Conservation (phyloP, 805 yeast species). For the Spathaspora passalidarum region DNA sequence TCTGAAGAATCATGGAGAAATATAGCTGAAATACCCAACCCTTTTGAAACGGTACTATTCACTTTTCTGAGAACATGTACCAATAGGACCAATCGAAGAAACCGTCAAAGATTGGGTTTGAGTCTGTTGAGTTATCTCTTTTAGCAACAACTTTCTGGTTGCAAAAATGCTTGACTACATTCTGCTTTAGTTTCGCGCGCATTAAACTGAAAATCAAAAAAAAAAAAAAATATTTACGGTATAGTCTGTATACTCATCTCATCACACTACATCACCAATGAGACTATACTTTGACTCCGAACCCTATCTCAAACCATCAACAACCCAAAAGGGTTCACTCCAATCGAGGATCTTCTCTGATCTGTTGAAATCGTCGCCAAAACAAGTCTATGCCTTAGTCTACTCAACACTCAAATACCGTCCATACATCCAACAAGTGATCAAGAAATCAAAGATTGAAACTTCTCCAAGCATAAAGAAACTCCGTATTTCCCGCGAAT, state of each 20-base stretch:
- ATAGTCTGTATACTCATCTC: background rate
- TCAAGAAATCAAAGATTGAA: conserved; percentile 67
- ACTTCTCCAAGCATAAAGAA: conserved; percentile 44
- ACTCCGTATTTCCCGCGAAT: conserved; percentile 45
- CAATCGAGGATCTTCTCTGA: conserved; percentile 40
- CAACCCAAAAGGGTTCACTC: conserved; percentile 22
- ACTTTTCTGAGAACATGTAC: no score
- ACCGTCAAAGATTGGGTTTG: no score
- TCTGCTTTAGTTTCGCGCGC: background rate
- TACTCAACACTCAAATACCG: conserved; percentile 72
- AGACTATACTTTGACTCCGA: conserved; percentile 44
- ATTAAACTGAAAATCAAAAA: background rate
- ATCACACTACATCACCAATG: conserved; percentile 18
- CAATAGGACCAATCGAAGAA: no score
- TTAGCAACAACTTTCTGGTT: background rate
- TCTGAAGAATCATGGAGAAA: no score
- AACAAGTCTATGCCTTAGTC: conserved; percentile 82
- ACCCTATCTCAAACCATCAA: conserved; percentile 26
- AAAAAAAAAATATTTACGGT: background rate
- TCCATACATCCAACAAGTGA: conserved; percentile 57
- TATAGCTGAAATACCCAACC: no score
- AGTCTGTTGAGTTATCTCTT: no score
- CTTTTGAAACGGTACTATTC: no score
- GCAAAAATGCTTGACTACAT: background rate
- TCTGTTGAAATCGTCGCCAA: conserved; percentile 52